Conservation (phyloP, 192 early-diverging fungal species). For the Coemansia sp. region DNA sequence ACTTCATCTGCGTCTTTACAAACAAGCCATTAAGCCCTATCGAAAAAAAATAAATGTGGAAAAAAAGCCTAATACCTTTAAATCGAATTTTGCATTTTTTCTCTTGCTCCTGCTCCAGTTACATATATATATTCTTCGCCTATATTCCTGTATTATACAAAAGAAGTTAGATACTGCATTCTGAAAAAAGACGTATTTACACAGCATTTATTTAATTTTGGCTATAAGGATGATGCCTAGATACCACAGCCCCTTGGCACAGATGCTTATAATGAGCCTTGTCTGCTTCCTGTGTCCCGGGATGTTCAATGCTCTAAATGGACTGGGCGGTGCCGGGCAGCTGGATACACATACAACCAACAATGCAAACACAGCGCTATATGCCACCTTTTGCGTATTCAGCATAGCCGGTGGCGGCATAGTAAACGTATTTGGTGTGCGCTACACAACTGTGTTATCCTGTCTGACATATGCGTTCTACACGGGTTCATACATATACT, state of each 20-base stretch:
- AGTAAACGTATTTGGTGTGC: constrained; percentile 74
- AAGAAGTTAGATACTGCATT: too few relatives aligned
- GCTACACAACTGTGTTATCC: constrained; percentile 61
- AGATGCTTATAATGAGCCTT: constrained; percentile 66
- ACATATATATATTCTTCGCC: too few relatives aligned
- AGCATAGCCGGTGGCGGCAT: constrained; percentile 74
- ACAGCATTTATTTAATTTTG: too few relatives aligned
- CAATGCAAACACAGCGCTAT: constrained; percentile 72
- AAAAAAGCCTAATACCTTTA: neutral
- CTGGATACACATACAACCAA: constrained; percentile 57
- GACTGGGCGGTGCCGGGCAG: constrained; percentile 67
- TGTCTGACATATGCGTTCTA: constrained; percentile 70
- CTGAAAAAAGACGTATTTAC: too few relatives aligned
- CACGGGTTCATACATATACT: constrained; percentile 66
- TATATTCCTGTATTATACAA: too few relatives aligned
- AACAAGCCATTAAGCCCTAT: neutral
- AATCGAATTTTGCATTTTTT: neutral
- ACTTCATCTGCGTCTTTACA: neutral
- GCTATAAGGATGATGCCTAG: constrained; percentile 34
- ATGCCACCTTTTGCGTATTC: constrained; percentile 70
- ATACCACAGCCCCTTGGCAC: constrained; percentile 61
- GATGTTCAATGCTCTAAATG: constrained; percentile 72
- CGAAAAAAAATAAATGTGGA: too few relatives aligned
- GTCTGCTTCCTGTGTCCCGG: constrained; percentile 77
- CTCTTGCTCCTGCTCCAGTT: too few relatives aligned